A percentile compares a stretch with the other conserved stretches of the same genome.
Evolutionary conservation across 257 asterid genomes (phyloP).

Genomic region (Mentha longifolia): DNA sequence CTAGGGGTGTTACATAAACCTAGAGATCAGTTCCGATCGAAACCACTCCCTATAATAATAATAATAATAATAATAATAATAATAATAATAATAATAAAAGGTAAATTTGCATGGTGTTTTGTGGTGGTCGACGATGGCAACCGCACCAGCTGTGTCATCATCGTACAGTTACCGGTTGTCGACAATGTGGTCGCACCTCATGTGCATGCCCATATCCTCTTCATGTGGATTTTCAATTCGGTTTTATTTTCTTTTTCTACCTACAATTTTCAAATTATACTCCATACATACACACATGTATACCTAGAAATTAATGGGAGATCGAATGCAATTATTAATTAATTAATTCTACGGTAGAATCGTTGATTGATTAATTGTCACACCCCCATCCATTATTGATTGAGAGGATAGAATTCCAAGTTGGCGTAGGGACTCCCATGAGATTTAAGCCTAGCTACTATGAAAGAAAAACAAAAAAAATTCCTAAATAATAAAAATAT

Average conservation of each 20-base stretch:
- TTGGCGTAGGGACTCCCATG: conserved; percentile 33
- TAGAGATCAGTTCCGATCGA: no score
- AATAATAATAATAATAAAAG: no score
- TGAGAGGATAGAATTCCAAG: conserved; percentile 46
- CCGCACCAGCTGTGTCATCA: conserved; percentile 35
- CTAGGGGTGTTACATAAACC: no score
- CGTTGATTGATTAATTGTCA: conserved; percentile 19
- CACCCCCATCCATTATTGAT: conserved; percentile 52
- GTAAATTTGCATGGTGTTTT: neutral
- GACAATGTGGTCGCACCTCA: conserved; percentile 44
- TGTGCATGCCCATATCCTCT: conserved; percentile 48
- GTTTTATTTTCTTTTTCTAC: conserved; percentile 7
- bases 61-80: no score
- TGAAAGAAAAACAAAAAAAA: no score
- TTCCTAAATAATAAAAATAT: no score
- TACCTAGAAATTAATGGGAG: neutral
- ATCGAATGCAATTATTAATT: conserved; percentile 21
- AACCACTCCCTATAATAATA: no score
- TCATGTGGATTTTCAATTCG: conserved; percentile 28
- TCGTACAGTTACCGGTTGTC: conserved; percentile 26
- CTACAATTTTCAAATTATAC: no score
- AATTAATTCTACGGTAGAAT: conserved; percentile 14
- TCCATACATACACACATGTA: neutral
- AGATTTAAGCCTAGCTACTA: no score
- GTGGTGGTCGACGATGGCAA: neutral